Base-by-base conservation (phyloP, 805 yeast genomes). In the Brettanomyces nanus region DNA sequence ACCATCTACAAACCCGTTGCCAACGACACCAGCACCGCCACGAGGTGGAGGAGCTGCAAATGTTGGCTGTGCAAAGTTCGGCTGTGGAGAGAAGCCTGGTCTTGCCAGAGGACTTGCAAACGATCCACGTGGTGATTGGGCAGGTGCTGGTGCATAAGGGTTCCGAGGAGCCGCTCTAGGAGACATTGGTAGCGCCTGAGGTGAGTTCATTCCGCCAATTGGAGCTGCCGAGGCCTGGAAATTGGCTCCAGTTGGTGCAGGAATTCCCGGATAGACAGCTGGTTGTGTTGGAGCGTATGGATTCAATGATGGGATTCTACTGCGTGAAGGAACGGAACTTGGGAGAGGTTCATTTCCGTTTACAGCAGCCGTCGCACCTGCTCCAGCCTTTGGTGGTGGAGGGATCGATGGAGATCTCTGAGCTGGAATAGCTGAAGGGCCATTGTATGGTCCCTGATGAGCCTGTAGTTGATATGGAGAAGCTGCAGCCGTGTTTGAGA, bases 131-230 rank as follows among this genome's bases (percentile, higher is more conserved):
- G n/a, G n/a, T n/a, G 19, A 18, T 6, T 18, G 20, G 18, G 33
- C 33, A 4, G 52, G 49, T 26, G 54, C 54, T 36, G 69, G 66
- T 33, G 65, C 63, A 44, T 62, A 62, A 15, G 66, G 66, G 37
- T 61, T 59, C 21, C 41, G 36, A 2, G 49, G 27, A 6, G 35
- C 41, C 13, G 3, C 14, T n/a, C 7, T 9, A 28, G 30, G 30
- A 28, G 30, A 27, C 18, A 21, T 19, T 6, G 35, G 35, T 27
- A 19, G 13, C 5, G 35, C 11, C 19, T 14, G 7, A 19, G 13
- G 7, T 5, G 9, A 25, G n/a, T n/a, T n/a, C n/a, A n/a, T n/a
- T n/a, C n/a, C n/a, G n/a, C n/a, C n/a, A n/a, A n/a, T 28, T 6
- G 27, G 10, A 17, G 36, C 19, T 6, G 29, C 15, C 25, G 38